Percentiles rank a stretch among this genome's conserved stretches.
Evolutionary conservation across 257 asterid species (phyloP).

Genomic region (Lycium barbarum): DNA sequence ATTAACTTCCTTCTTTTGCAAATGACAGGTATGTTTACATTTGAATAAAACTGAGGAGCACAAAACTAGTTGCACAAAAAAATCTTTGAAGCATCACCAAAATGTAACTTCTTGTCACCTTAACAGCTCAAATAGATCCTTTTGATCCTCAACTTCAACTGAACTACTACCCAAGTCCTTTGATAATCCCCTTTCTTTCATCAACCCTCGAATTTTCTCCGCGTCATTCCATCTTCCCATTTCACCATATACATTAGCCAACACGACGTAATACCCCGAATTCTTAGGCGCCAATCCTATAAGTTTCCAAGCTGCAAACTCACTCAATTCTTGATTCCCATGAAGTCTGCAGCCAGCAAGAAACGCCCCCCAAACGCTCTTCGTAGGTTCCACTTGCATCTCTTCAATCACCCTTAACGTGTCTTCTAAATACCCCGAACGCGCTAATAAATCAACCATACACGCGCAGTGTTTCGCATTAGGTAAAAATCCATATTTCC

Average conservation of each 20-base stretch:
- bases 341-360: conserved; percentile 61
- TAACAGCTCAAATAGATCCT: conserved; percentile 27
- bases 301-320: conserved; percentile 70
- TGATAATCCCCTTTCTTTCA: conserved; percentile 56
- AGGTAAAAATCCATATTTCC: conserved; percentile 62
- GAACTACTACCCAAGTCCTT: conserved; percentile 67
- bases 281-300: conserved; percentile 65
- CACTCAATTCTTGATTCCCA: conserved; percentile 55
- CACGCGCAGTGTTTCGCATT: conserved; percentile 66
- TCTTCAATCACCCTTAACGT: conserved; percentile 49
- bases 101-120: conserved; percentile 29
- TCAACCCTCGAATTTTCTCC: conserved; percentile 54
- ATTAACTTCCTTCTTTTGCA: neutral
- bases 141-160: conserved; percentile 41
- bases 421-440: conserved; percentile 57
- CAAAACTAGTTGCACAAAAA: neutral
- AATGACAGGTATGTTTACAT: neutral
- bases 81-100: neutral
- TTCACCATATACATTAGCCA: conserved; percentile 70
- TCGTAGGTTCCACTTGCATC: conserved; percentile 65
- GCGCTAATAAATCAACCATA: conserved; percentile 67
- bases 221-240: conserved; percentile 65
- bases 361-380: conserved; percentile 72
- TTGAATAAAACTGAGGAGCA: neutral
- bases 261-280: conserved; percentile 52